Evolutionary conservation across 2,329 filamentous ascomycete genomes (phyloP).

Genomic region (Plectosphaerella sp.): DNA sequence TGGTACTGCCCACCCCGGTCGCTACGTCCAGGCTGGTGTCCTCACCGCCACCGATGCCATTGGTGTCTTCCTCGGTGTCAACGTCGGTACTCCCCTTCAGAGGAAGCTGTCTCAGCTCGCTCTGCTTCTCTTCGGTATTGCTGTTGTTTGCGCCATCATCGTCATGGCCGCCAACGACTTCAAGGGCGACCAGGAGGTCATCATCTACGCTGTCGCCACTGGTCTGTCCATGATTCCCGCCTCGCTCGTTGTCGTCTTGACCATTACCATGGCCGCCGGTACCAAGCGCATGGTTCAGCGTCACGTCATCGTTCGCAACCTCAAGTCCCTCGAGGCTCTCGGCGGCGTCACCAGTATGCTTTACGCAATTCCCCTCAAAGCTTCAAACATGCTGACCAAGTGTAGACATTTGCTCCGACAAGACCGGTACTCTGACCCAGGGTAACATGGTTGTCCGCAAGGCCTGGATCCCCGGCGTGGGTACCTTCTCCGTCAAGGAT

Average conservation of each 20-base stretch:
- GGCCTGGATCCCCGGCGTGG: conserved; percentile 44
- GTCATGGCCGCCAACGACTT: conserved; percentile 38
- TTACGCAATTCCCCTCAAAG: too few relatives aligned
- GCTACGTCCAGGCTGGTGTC: conserved; percentile 29
- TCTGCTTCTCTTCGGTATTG: conserved; percentile 61
- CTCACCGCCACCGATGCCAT: conserved; percentile 29
- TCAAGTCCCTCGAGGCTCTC: conserved; percentile 47
- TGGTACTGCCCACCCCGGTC: conserved; percentile 22
- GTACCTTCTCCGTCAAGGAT: conserved; percentile 40
- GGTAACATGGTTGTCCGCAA: conserved; percentile 51
- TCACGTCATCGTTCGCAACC: conserved; percentile 47
- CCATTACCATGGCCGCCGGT: conserved; percentile 56
- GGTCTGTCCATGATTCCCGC: conserved; percentile 47
- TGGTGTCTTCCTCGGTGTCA: conserved; percentile 43
- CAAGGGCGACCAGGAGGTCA: conserved; percentile 30
- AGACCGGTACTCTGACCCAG: conserved; percentile 51
- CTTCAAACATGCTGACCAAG: conserved; percentile 8
- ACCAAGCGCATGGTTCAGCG: conserved; percentile 49
- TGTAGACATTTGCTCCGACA: conserved; percentile 50
- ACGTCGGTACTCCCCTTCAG: conserved; percentile 63
- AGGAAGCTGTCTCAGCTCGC: conserved; percentile 67
- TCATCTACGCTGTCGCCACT: conserved; percentile 40
- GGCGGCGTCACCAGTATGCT: conserved; percentile 44
- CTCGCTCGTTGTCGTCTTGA: conserved; percentile 46
- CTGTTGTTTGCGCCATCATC: conserved; percentile 38